Percentiles rank a stretch among this genome's conserved stretches.
Conservation (phyloP, 495 filamentous ascomycete species). For the Recurvomyces mirabilis region DNA sequence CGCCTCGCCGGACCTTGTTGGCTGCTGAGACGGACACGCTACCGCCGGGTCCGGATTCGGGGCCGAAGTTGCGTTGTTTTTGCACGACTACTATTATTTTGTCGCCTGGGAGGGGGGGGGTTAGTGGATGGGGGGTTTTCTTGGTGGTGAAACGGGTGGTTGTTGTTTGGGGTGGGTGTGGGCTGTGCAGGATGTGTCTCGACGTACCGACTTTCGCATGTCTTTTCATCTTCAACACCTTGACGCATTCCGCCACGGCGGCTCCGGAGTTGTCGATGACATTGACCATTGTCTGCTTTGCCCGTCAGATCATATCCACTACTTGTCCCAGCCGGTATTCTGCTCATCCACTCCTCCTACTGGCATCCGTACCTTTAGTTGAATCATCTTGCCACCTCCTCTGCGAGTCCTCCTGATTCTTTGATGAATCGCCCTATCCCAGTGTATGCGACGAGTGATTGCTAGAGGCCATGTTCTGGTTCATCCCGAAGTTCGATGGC, state of each 20-base stretch:
- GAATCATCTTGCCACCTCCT: slow-evolving; percentile 71
- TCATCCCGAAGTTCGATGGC: no score
- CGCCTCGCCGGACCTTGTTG: slow-evolving; percentile 89
- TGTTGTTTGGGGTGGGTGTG: slow-evolving; percentile 1
- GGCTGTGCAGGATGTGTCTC: background rate
- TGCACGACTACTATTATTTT: slow-evolving; percentile 96
- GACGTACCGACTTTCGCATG: slow-evolving; percentile 77
- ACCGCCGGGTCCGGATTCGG: slow-evolving; percentile 48
- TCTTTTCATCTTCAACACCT: slow-evolving; percentile 81
- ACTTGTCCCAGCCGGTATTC: background rate
- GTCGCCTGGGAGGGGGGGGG: slow-evolving; percentile 56
- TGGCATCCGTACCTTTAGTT: slow-evolving; percentile 66
- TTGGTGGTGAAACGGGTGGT: background rate
- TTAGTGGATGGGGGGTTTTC: background rate
- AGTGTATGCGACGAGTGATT: no score
- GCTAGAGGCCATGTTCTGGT: no score
- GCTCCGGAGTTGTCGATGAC: slow-evolving; percentile 99
- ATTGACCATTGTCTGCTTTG: slow-evolving; percentile 77
- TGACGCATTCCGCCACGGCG: slow-evolving; percentile 90
- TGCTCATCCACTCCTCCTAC: background rate
- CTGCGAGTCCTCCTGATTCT: background rate
- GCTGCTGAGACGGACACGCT: slow-evolving; percentile 49
- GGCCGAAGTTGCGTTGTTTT: slow-evolving; percentile 72
- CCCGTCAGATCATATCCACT: background rate
- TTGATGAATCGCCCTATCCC: no score